Percentiles rank a stretch among this genome's conserved stretches.
These are phyloP conservation scores for Globisporangium recalcitrans DNA, from an alignment of 352 stramenopile genomes.

Conservation along the genomic window DNA sequence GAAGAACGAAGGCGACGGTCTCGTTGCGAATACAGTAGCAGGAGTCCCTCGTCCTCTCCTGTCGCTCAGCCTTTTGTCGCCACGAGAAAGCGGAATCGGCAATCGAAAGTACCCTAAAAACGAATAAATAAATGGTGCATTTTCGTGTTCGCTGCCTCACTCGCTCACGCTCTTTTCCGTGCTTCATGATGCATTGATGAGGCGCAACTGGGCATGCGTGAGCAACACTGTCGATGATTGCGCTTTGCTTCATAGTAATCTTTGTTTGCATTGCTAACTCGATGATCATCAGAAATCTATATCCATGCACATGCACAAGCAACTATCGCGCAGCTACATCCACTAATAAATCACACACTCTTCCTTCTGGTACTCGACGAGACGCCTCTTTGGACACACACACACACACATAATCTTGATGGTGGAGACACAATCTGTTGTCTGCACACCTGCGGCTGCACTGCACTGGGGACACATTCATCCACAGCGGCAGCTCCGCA, in stretches of 20 bases:
- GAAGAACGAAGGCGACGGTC: neutral
- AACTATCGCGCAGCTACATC: neutral
- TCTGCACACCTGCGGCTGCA: neutral
- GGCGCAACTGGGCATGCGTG: neutral
- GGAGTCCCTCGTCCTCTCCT: neutral
- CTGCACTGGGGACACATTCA: neutral
- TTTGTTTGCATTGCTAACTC: neutral
- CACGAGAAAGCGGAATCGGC: neutral
- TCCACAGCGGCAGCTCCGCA: neutral
- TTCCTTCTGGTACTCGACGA: neutral
- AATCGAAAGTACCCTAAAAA: neutral
- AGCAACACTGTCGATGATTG: neutral
- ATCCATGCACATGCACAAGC: neutral
- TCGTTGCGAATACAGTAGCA: neutral
- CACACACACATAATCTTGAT: neutral
- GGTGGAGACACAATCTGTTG: neutral
- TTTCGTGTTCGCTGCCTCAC: neutral
- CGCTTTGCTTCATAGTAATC: neutral
- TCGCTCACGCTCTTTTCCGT: too few species aligned
- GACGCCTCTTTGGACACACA: neutral
- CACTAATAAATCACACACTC: neutral
- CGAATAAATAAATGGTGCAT: conserved; percentile 1
- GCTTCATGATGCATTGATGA: neutral
- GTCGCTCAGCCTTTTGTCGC: neutral
- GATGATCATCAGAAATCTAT: conserved; percentile 5